Base-by-base conservation (phyloP, 2,329 filamentous ascomycete genomes). In the Calycina marina region DNA sequence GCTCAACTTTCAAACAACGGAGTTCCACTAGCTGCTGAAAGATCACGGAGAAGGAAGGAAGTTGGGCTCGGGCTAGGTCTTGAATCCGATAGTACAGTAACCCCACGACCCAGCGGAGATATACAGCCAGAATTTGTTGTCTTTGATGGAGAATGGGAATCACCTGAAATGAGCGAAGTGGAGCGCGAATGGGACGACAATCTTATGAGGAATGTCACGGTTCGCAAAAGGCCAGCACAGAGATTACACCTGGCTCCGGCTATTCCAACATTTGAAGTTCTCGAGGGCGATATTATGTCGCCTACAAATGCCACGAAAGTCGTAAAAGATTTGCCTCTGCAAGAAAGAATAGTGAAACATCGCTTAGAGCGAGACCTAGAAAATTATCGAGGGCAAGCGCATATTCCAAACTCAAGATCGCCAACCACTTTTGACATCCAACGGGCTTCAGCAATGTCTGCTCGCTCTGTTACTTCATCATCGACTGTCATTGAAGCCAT, bases 401-500 rank as follows among this genome's bases (percentile, higher is more conserved):
- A 16, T n/a, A 41, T 34, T 37, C 37, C 49, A 25, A 32, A 39
- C 16, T 15, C 31, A 16, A 25, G 32, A 6, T 49, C 45, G 13
- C 45, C 51, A 13, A 34, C 31, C 11, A 45, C 42, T 12, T 35
- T 48, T 22, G 63, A 68, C 30, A 43, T 58, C 5, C 60, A 57
- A 34, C 60, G 67, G 22, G 59, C 62, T 14, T 75, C 71, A 5
- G 59, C 59, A 9, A 60, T 68, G 45, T 75, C 70, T 5, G 61
- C 60, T 2, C 64, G 56, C 35, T 74, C 70, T 12, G n/a, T 22
- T 8, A 22, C 8, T n/a, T 61, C 58, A 1, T 56, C 60, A 2
- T 73, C 71, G 11, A 69, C 69, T 0, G 58, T 73, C n/a, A 59
- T 75, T 6, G 70, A 70, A 46, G 69, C 69, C 4, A 59, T 72